Evolutionary conservation across 2,329 filamentous ascomycete species (phyloP), one percentile per base, ranked within the genome.

Genomic region (Chaetomiaceae sp.): DNA sequence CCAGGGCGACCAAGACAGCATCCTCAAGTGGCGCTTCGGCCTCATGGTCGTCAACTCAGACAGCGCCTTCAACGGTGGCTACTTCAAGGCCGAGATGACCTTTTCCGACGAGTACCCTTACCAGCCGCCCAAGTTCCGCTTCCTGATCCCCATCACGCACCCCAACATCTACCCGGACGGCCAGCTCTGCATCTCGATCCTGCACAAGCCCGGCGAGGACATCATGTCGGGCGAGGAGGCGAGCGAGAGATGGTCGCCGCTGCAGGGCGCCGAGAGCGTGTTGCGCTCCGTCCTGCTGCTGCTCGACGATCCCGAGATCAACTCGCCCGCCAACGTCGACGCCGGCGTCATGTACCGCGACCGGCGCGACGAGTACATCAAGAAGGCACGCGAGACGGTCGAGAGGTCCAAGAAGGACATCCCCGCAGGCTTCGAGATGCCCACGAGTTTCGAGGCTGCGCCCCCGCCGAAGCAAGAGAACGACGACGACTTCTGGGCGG

Each of bases 131-230:
- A 87, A 86, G 52, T 97, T 99, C 77, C 85, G 86, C 59, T 97
- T 99, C 73, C 69, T 83, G 17, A 73, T 76, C 20, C 84, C 88
- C 15, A 85, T 97, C 58, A 90, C 84, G 73, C 92, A 99, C 69
- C 92, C 92, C 3, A 99, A 99, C 69, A 85, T 99, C 65, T 97
- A 97, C 73, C 74, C 83, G 6, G 89, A 96, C 69, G 92, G 92
- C 64, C 86, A 86, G 61, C 81, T 97, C 40, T 97, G 94, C 76
- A 97, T 99, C 68, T 96, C 91, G 42, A 99, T 99, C 65, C 83
- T 99, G 11, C 92, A 99, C 71, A 81, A 83, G 17, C 91, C 94
- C 0, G 94, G 94, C 61, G 90, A 96, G 57, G 92, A 97, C 67
- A 83, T 88, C 62, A 92, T 91, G 77, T 96, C 91, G 0, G 94